Evolutionary conservation across 352 stramenopile species (phyloP).

Genomic region (Phytophthora lateralis): DNA sequence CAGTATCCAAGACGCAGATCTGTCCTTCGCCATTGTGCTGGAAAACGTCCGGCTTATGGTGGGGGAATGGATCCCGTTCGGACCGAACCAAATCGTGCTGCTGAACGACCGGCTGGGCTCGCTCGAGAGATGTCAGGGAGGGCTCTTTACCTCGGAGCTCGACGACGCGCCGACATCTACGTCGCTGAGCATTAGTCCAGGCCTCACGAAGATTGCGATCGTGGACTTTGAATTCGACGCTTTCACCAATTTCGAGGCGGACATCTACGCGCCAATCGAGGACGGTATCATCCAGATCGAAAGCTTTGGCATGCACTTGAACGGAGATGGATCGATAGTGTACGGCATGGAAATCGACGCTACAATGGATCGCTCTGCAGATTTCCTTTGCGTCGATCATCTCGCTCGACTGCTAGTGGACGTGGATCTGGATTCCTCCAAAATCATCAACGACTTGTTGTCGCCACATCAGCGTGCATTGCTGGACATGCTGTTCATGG

Average conservation of each 20-base stretch:
- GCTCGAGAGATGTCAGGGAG: constrained; percentile 95
- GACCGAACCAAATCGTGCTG: constrained; percentile 97
- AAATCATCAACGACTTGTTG: constrained; percentile 96
- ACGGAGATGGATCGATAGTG: constrained; percentile 80
- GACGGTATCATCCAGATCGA: constrained; percentile 96
- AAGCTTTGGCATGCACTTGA: constrained; percentile 94
- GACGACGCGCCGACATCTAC: constrained; percentile 87
- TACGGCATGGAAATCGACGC: constrained; percentile 94
- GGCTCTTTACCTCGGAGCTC: constrained; percentile 95
- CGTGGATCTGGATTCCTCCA: constrained; percentile 95
- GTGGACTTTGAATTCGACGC: constrained; percentile 97
- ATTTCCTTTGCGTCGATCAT: constrained; percentile 97
- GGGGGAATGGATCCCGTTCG: constrained; percentile 98
- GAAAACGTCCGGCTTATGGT: constrained; percentile 97
- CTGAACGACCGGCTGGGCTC: constrained; percentile 97
- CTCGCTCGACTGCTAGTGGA: constrained; percentile 96
- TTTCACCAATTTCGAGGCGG: constrained; percentile 98
- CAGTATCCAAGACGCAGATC: constrained; percentile 91
- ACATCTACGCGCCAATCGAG: constrained; percentile 95
- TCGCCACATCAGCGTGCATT: constrained; percentile 94
- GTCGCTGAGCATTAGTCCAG: constrained; percentile 79
- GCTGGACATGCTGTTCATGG: constrained; percentile 96
- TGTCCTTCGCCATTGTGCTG: constrained; percentile 96
- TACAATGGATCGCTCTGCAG: constrained; percentile 96
- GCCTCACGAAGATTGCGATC: constrained; percentile 96